These are phyloP conservation scores for Ophiostoma pallidulum DNA, from an alignment of 2,329 filamentous ascomycete genomes.

Conservation along the genomic window DNA sequence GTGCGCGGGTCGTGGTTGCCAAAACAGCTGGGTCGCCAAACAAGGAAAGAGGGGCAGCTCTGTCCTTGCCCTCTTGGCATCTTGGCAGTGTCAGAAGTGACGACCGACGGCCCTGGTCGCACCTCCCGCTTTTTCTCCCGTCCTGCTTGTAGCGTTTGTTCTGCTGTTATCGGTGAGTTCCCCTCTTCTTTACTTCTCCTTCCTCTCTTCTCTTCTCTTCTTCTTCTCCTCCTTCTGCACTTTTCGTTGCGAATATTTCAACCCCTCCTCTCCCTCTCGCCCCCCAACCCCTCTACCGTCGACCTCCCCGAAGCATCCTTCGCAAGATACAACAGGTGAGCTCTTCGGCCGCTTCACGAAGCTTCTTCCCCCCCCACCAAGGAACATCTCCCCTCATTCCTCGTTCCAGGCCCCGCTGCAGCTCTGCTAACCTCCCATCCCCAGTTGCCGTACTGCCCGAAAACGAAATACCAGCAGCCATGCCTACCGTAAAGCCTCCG, in stretches of 20 bases:
- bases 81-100: slow-evolving; percentile 14
- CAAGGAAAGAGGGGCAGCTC: slow-evolving; percentile 14
- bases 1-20: background rate
- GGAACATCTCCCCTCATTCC: background rate
- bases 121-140: background rate
- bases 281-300: background rate
- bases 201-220: background rate
- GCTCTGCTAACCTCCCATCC: background rate
- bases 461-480: slow-evolving; percentile 21
- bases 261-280: background rate
- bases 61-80: slow-evolving; percentile 14
- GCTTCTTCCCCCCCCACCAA: too few relatives aligned
- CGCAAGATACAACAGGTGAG: too few relatives aligned
- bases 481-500: slow-evolving; percentile 40
- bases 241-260: background rate
- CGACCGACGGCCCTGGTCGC: too few relatives aligned
- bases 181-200: background rate
- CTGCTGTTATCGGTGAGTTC: background rate
- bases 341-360: background rate
- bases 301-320: background rate
- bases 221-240: background rate
- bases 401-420: background rate
- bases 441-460: background rate
- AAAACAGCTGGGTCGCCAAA: slow-evolving; percentile 3
- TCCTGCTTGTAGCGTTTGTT: background rate